These are phyloP conservation scores for Irpex sp. DNA, from an alignment of 1,284 basidiomycete species.

Conservation along the genomic window DNA sequence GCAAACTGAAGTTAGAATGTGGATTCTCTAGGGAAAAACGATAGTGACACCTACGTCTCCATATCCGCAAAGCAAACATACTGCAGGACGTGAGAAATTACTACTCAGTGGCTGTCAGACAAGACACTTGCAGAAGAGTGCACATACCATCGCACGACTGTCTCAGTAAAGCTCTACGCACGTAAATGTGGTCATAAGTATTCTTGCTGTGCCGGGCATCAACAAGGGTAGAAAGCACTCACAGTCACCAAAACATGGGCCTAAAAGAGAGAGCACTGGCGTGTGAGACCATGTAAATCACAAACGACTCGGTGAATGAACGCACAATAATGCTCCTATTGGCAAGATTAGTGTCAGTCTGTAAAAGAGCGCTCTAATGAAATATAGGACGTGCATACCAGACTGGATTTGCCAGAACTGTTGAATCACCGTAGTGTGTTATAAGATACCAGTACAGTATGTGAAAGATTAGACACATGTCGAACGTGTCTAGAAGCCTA, in stretches of 20 bases:
- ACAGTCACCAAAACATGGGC: constrained; percentile 19
- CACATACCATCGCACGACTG: constrained; percentile 21
- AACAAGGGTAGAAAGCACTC: background rate
- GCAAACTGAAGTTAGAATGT: background rate
- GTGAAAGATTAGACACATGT: constrained; percentile 43
- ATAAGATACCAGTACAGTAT: constrained; percentile 53
- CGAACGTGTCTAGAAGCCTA: constrained; percentile 50
- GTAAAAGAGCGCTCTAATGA: background rate
- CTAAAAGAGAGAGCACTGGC: background rate
- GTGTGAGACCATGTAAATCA: no score
- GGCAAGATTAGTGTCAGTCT: background rate
- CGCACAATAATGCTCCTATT: constrained; percentile 15
- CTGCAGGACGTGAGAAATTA: constrained; percentile 6
- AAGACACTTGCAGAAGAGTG: background rate
- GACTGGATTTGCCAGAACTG: constrained; percentile 36
- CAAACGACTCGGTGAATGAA: background rate
- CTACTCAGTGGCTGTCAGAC: background rate
- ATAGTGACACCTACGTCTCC: constrained; percentile 12
- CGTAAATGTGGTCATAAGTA: background rate
- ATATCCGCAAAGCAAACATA: constrained; percentile 23
- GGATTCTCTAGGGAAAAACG: background rate
- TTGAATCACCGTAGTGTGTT: constrained; percentile 42
- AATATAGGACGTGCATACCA: constrained; percentile 35
- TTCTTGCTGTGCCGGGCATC: no score
- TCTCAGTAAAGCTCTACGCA: constrained; percentile 20